Evolutionary conservation across 1,284 basidiomycete genomes (phyloP), one percentile per base, ranked within the genome.

Genomic region (Trichosporon ovoides): DNA sequence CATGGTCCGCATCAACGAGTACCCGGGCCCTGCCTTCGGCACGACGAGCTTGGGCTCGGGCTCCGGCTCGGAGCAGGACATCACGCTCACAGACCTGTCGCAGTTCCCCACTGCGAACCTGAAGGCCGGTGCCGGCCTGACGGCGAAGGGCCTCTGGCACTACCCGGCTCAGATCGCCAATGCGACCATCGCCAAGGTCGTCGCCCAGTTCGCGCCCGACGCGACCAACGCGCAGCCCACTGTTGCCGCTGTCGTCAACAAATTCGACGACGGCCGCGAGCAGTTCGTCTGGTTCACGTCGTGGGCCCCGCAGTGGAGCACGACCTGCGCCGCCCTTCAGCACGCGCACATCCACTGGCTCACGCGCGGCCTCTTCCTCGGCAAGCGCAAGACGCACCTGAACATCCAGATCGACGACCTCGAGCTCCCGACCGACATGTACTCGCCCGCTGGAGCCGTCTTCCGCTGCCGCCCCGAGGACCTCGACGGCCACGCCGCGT

Each of bases 1-100:
- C 28, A 53, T 57, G 56, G 56, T 57, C 22, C 56, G 56, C 14
- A 57, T 57, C 51, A 57, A 57, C 52, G 56, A 57, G 52, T 57
- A 33, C 52, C 56, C 52, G 18, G 52, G 52, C 9, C 35, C 43
- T 10, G 19, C 13, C 35, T 57, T 49, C 34, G 52, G 56, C 9
- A 20, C 20, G 36, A 24, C 20, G 3, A 16, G 9, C 37, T 9
- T 20, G 55, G 48, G 2, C 16, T 37, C 24, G 28, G 28, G 16
- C 13, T 33, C 34, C 11, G 40, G 40, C n/a, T 51, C 35, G 16
- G 52, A 53, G 24, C 56, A 57, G 36, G 22, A 35, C 36, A 53
- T 57, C 19, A 13, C 24, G 2, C n/a, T 57, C 36, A 18, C 28
- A 16, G 56, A 57, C 56, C 28, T 22, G 3, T 37, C 43, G 9